phyloP scores from a whole-genome alignment of 1,284 basidiomycete genomes.

The Melampsora americana region DNA sequence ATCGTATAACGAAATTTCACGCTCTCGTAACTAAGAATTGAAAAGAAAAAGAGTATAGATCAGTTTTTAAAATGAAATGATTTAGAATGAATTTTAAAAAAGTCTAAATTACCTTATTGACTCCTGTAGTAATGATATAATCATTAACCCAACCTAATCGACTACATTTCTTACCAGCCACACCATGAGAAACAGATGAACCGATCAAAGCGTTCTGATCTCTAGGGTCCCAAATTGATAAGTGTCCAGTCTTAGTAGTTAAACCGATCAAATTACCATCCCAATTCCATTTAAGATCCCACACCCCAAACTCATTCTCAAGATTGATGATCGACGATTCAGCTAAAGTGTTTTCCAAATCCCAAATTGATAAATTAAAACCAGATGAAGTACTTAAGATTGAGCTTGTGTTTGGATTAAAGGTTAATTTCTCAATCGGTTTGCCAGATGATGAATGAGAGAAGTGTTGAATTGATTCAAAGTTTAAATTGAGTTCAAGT shows the following conservation, averaged over 20 bases:
- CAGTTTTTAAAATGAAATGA: too few species aligned
- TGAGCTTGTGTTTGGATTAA: constrained; percentile 55
- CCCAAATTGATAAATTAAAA: constrained; percentile 52
- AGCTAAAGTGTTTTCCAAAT: constrained; percentile 47
- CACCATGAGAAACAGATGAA: constrained; percentile 33
- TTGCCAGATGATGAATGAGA: constrained; percentile 33
- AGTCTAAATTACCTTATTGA: constrained; percentile 50
- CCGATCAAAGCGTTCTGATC: neutral
- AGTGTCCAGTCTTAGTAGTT: constrained; percentile 34
- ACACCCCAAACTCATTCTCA: constrained; percentile 53
- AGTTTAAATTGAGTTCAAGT: neutral
- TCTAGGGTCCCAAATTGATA: constrained; percentile 36
- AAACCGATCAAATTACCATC: constrained; percentile 36
- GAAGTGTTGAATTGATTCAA: constrained; percentile 1
- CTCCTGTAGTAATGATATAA: constrained; percentile 56
- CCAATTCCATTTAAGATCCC: constrained; percentile 48
- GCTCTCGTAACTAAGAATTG: constrained; percentile 22
- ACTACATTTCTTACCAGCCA: constrained; percentile 53
- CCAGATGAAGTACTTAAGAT: constrained; percentile 52
- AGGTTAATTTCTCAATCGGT: constrained; percentile 52
- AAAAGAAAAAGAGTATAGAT: neutral
- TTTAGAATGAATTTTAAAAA: too few species aligned
- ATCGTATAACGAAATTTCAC: constrained; percentile 49
- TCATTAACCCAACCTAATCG: constrained; percentile 51
- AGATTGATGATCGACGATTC: constrained; percentile 46